These are phyloP conservation scores for Linnemannia exigua DNA, from an alignment of 192 early-diverging fungal species.

Conservation along the genomic window DNA sequence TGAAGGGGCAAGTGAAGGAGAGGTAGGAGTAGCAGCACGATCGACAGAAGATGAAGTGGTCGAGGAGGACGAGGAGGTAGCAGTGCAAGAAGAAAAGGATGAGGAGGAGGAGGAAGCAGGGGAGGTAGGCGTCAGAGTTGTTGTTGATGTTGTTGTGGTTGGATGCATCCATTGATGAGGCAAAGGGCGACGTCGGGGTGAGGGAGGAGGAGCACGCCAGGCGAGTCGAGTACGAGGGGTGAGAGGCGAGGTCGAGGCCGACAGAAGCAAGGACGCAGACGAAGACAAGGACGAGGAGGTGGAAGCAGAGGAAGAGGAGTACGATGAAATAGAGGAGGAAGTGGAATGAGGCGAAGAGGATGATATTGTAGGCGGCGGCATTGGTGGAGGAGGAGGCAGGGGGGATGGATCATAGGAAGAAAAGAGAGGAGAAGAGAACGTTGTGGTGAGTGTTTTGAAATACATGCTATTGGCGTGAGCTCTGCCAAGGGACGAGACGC, in stretches of 20 bases:
- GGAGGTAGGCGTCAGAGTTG: constrained; percentile 2
- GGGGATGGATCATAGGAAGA: background rate
- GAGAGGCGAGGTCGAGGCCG: constrained; percentile 13
- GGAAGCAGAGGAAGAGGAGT: background rate
- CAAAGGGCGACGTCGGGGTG: constrained; percentile 30
- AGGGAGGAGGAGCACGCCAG: constrained; percentile 18
- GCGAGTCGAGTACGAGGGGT: constrained; percentile 14
- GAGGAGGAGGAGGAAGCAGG: background rate
- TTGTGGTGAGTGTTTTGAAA: constrained; percentile 27
- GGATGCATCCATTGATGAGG: constrained; percentile 40
- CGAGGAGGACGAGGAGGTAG: background rate
- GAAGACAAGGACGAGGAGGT: background rate
- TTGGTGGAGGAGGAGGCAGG: background rate
- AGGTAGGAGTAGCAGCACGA: background rate
- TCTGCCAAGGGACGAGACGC: constrained; percentile 15
- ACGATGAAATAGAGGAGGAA: background rate
- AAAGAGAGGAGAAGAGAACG: constrained; percentile 1
- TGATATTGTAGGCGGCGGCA: constrained; percentile 7
- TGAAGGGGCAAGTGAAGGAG: background rate
- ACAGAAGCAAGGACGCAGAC: background rate
- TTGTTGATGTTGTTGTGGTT: constrained; percentile 5
- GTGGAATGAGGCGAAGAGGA: background rate
- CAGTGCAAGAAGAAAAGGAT: too few relatives aligned
- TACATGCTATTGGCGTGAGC: constrained; percentile 19
- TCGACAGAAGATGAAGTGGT: background rate